Conservation (phyloP, 1,139 yeast genomes). For the Pichia sp. region DNA sequence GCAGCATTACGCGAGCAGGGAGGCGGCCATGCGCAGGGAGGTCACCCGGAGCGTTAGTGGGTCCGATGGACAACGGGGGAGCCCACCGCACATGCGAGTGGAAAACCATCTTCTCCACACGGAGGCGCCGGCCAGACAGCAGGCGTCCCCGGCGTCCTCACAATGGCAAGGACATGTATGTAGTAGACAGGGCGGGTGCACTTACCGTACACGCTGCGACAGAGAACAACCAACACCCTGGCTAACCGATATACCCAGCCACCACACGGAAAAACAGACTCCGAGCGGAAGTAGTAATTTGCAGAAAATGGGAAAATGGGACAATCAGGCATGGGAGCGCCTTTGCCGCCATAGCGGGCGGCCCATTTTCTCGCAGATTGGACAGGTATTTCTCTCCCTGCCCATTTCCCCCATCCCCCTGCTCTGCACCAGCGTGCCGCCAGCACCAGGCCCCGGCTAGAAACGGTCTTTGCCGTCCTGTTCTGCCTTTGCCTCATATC, state of each 20-base stretch:
- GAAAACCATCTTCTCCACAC: not conserved
- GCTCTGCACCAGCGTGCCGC: not conserved
- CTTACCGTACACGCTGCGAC: no score
- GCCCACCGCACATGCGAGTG: not conserved
- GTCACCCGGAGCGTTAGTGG: not conserved
- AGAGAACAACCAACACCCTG: no score
- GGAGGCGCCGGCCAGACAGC: not conserved
- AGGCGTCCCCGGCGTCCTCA: no score
- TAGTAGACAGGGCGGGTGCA: no score
- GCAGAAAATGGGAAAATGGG: not conserved
- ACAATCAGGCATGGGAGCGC: no score
- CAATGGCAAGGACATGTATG: no score
- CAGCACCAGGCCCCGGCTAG: not conserved
- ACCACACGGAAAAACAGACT: not conserved
- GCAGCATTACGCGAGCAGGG: not conserved
- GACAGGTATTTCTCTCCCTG: no score
- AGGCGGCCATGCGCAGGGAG: not conserved
- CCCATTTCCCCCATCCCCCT: not conserved
- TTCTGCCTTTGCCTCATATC: no score
- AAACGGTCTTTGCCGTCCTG: no score
- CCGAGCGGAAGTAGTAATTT: not conserved
- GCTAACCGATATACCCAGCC: not conserved
- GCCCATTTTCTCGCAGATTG: not conserved
- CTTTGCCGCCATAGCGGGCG: not conserved
- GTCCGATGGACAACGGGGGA: not conserved